Conservation (phyloP, 768 basidiomycete genomes). For the Lentinus brumalis region DNA sequence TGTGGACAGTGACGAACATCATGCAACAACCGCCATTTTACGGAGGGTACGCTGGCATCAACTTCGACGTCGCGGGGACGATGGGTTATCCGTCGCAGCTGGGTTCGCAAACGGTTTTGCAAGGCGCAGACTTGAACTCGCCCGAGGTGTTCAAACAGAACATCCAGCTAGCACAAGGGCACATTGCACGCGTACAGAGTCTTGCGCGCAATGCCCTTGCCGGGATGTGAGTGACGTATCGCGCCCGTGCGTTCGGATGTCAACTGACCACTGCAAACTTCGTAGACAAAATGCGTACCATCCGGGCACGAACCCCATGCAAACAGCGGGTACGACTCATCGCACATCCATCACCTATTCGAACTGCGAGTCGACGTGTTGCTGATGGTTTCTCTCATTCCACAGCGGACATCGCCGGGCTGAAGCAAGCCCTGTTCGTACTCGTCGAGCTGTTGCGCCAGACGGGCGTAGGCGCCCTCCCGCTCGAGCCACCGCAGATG, state of each 20-base stretch:
- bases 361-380: too few relatives aligned
- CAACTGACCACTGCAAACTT: too few relatives aligned
- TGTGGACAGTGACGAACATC: too few relatives aligned
- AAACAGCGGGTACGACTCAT: too few relatives aligned
- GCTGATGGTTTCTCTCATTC: too few relatives aligned
- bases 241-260: too few relatives aligned
- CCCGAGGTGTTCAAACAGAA: constrained; percentile 51
- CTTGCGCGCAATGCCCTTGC: constrained; percentile 50
- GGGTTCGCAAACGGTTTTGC: background rate
- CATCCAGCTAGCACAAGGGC: constrained; percentile 35
- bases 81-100: constrained; percentile 11
- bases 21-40: too few relatives aligned
- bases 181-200: constrained; percentile 50
- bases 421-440: constrained; percentile 19
- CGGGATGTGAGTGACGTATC: constrained; percentile 50
- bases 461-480: constrained; percentile 69
- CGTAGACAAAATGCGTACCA: too few relatives aligned
- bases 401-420: too few relatives aligned
- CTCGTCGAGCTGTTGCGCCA: constrained; percentile 53
- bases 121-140: constrained; percentile 13
- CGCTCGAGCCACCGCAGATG: constrained; percentile 34
- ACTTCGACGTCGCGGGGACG: constrained; percentile 5
- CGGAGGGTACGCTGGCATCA: background rate
- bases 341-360: too few relatives aligned
- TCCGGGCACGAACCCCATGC: too few relatives aligned